A percentile compares a stretch with the other conserved stretches of the same genome.
Evolutionary conservation across 768 basidiomycete species (phyloP).

Genomic region (Termitomyces sp.): DNA sequence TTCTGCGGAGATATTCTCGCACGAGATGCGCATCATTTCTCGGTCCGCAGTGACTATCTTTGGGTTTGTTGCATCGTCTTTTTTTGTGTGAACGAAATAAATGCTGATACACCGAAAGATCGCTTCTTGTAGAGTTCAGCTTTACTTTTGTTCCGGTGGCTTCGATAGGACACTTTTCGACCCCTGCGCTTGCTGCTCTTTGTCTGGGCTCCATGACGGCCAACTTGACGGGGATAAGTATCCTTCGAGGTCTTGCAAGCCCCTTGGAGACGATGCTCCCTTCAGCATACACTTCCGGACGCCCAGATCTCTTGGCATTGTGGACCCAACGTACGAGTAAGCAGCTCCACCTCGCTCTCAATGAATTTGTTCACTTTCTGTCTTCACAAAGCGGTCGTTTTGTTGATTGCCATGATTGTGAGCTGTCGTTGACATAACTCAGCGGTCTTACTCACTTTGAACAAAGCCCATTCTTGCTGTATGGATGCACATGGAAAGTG

Average conservation of each 20-base stretch:
- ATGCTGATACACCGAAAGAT: neutral
- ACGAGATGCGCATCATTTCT: neutral
- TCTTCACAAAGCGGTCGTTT: neutral
- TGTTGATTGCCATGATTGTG: conserved; percentile 2
- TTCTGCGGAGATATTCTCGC: neutral
- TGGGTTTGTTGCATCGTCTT: neutral
- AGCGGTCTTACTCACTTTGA: neutral
- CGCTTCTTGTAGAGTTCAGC: conserved; percentile 63
- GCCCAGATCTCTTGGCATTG: conserved; percentile 79
- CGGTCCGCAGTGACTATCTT: neutral
- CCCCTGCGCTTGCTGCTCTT: conserved; percentile 80
- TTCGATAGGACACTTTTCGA: conserved; percentile 87
- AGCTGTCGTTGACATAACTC: neutral
- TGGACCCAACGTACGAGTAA: conserved; percentile 85
- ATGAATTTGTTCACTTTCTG: neutral
- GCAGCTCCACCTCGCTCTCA: conserved; percentile 21
- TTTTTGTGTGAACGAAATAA: neutral
- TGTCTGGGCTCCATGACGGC: conserved; percentile 72
- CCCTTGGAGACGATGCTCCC: conserved; percentile 94
- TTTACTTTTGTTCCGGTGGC: conserved; percentile 82
- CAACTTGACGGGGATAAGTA: conserved; percentile 67
- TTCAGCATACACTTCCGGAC: conserved; percentile 88
- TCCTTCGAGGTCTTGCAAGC: conserved; percentile 76
- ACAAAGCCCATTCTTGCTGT: conserved; percentile 1
- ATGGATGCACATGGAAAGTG: conserved; percentile 3